Conservation (phyloP, 495 filamentous ascomycete species). For the Penicillium bialowiezense region DNA sequence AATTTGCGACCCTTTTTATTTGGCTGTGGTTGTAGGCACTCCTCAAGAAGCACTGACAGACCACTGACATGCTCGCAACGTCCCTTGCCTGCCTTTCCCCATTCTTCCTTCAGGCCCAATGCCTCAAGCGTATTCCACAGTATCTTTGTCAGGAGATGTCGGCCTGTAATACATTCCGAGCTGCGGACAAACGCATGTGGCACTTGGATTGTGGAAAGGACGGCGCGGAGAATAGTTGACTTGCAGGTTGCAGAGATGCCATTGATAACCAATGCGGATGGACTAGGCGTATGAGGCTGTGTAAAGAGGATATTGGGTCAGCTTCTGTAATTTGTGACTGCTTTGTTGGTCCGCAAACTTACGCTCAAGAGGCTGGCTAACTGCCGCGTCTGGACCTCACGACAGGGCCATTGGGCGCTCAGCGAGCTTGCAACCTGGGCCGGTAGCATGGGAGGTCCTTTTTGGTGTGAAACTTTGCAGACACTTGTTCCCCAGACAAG, state of each 20-base stretch:
- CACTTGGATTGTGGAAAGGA: slow-evolving; percentile 55
- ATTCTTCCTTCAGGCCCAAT: slow-evolving; percentile 38
- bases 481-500: background rate
- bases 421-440: slow-evolving; percentile 35
- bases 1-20: slow-evolving; percentile 50
- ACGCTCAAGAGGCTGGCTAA: slow-evolving; percentile 62
- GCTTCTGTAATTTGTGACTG: background rate
- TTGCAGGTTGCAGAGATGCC: slow-evolving; percentile 95
- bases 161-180: slow-evolving; percentile 81
- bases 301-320: background rate
- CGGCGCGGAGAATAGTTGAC: slow-evolving; percentile 60
- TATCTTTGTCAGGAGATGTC: slow-evolving; percentile 74
- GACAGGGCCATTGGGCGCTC: slow-evolving; percentile 58
- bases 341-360: slow-evolving; percentile 20
- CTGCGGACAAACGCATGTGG: slow-evolving; percentile 72
- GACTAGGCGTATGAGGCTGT: slow-evolving; percentile 42
- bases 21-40: slow-evolving; percentile 37
- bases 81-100: slow-evolving; percentile 43
- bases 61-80: slow-evolving; percentile 76
- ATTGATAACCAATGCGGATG: slow-evolving; percentile 68
- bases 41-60: slow-evolving; percentile 65
- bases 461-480: background rate
- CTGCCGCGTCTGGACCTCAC: slow-evolving; percentile 61
- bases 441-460: slow-evolving; percentile 30
- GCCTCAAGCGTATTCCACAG: slow-evolving; percentile 40